These are phyloP conservation scores for Sphaerosporella brunnea DNA, from an alignment of 495 filamentous ascomycete genomes.

Conservation along the genomic window DNA sequence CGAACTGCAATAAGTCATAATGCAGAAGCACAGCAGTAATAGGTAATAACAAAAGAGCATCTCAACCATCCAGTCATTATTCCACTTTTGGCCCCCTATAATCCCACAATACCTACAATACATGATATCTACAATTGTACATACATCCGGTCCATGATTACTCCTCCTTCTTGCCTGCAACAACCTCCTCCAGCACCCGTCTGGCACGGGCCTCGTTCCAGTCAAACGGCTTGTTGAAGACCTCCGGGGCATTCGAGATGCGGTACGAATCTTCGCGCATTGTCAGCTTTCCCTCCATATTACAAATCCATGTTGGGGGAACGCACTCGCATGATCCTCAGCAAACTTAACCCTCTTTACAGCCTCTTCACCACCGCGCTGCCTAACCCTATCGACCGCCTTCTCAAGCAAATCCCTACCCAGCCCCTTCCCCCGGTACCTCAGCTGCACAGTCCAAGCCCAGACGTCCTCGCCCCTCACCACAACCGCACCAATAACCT, in stretches of 20 bases:
- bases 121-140: too few relatives aligned
- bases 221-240: background rate
- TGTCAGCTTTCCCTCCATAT: background rate
- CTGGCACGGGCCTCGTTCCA: background rate
- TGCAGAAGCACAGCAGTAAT: too few relatives aligned
- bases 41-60: too few relatives aligned
- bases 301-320: too few relatives aligned
- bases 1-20: too few relatives aligned
- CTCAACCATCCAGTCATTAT: too few relatives aligned
- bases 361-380: background rate
- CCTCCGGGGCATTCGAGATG: background rate
- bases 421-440: constrained; percentile 49
- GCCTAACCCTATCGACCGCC: background rate
- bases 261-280: background rate
- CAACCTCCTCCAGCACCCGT: background rate
- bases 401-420: constrained; percentile 43
- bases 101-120: too few relatives aligned
- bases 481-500: constrained; percentile 40
- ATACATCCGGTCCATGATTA: too few relatives aligned
- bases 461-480: constrained; percentile 37
- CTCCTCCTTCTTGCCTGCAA: background rate
- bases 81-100: too few relatives aligned
- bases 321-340: constrained; percentile 2
- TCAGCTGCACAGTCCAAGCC: constrained; percentile 55
- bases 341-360: background rate